Evolutionary conservation across 805 yeast species (phyloP).

Genomic region (Danielozyma ontarioensis): DNA sequence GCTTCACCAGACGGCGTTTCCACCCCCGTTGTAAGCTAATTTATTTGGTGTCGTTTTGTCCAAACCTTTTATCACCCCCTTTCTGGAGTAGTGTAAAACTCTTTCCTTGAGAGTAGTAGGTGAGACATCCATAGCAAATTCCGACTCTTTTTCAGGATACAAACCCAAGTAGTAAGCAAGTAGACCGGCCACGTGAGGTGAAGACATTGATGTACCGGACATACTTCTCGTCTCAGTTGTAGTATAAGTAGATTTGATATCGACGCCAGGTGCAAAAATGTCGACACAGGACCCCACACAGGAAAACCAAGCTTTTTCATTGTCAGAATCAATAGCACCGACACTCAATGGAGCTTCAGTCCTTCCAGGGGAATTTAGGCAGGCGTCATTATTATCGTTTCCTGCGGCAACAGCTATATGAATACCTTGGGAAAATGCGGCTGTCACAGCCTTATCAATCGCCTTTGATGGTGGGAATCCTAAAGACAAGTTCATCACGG

Average conservation of each 20-base stretch:
- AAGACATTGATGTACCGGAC: slow-evolving; percentile 81
- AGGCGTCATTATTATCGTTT: slow-evolving; percentile 72
- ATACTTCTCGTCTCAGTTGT: slow-evolving; percentile 28
- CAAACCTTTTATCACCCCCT: slow-evolving; percentile 43
- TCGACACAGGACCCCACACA: slow-evolving; percentile 92
- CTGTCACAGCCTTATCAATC: slow-evolving; percentile 69
- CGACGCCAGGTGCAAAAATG: slow-evolving; percentile 77
- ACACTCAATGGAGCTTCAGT: slow-evolving; percentile 68
- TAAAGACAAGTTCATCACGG: slow-evolving; percentile 72
- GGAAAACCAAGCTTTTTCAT: slow-evolving; percentile 69
- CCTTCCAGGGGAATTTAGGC: slow-evolving; percentile 82
- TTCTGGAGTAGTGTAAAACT: slow-evolving; percentile 43
- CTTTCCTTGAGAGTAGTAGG: slow-evolving; percentile 35
- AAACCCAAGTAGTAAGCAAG: slow-evolving; percentile 54
- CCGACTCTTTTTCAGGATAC: too few species aligned
- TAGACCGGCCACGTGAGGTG: slow-evolving; percentile 70
- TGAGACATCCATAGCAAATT: slow-evolving; percentile 46
- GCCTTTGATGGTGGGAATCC: slow-evolving; percentile 68
- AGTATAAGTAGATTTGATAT: slow-evolving; percentile 3
- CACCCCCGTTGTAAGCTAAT: slow-evolving; percentile 36
- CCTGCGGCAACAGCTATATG: slow-evolving; percentile 84
- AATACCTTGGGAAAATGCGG: slow-evolving; percentile 69
- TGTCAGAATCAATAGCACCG: slow-evolving; percentile 78
- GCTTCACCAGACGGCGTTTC: too few species aligned
- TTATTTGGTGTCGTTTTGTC: slow-evolving; percentile 58